Evolutionary conservation across 805 yeast species (phyloP).

Genomic region (Nakazawaea sp.): DNA sequence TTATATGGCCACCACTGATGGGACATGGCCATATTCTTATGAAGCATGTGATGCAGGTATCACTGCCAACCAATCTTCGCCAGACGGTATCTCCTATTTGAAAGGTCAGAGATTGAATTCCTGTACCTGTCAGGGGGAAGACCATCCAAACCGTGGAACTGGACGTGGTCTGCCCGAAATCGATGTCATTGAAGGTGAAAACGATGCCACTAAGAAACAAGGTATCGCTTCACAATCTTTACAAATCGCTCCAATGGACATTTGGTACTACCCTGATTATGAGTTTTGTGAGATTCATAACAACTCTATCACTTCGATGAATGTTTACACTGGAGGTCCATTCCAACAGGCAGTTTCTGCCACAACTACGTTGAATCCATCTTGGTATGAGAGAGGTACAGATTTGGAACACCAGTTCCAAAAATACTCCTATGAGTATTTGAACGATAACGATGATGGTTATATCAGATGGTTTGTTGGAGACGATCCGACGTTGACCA

Average conservation of each 20-base stretch:
- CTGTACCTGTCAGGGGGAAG: slow-evolving; percentile 38
- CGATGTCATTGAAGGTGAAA: slow-evolving; percentile 41
- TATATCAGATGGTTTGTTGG: slow-evolving; percentile 42
- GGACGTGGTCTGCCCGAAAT: slow-evolving; percentile 48
- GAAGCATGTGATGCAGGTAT: slow-evolving; percentile 43
- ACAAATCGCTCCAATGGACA: slow-evolving; percentile 45
- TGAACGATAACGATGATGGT: slow-evolving; percentile 29
- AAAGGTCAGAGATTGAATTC: slow-evolving; percentile 37
- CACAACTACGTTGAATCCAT: slow-evolving; percentile 34
- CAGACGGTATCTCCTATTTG: slow-evolving; percentile 39
- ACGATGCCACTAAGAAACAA: slow-evolving; percentile 21
- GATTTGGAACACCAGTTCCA: slow-evolving; percentile 26
- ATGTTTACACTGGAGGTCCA: slow-evolving; percentile 43
- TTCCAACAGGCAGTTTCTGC: slow-evolving; percentile 43
- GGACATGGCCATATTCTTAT: slow-evolving; percentile 45
- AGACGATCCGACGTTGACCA: slow-evolving; percentile 37
- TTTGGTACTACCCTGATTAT: slow-evolving; percentile 47
- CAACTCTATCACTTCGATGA: slow-evolving; percentile 32
- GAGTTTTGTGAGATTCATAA: slow-evolving; percentile 36
- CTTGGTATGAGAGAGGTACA: slow-evolving; percentile 38
- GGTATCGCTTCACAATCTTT: slow-evolving; percentile 45
- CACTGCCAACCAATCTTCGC: slow-evolving; percentile 40
- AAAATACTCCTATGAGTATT: slow-evolving; percentile 35
- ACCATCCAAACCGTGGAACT: slow-evolving; percentile 39
- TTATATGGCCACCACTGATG: slow-evolving; percentile 38